phyloP scores from a whole-genome alignment of 768 basidiomycete genomes.

The Coprinopsis marcescibilis region DNA sequence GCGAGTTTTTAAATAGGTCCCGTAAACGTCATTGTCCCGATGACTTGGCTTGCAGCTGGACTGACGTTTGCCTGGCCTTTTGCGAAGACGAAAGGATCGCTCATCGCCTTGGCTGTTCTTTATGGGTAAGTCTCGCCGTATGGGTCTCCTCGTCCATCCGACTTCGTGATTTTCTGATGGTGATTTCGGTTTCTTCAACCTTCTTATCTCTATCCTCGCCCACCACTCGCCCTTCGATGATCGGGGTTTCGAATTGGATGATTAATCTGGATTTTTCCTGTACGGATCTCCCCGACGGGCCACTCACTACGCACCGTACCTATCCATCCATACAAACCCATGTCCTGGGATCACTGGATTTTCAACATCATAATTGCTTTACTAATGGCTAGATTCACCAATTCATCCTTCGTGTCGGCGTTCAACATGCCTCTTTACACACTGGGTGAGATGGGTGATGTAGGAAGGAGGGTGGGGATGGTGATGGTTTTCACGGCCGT shows the following conservation, averaged over 20 bases:
- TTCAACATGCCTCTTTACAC: slow-evolving; percentile 40
- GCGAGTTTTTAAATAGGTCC: slow-evolving; percentile 31
- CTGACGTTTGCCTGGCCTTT: slow-evolving; percentile 62
- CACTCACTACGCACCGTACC: no score
- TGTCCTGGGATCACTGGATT: no score
- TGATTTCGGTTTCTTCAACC: slow-evolving; percentile 3
- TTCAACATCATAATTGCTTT: not conserved
- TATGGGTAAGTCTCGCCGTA: slow-evolving; percentile 53
- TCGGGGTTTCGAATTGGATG: no score
- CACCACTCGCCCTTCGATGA: no score
- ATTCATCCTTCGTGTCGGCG: slow-evolving; percentile 45
- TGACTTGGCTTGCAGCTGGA: slow-evolving; percentile 40
- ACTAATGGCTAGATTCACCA: slow-evolving; percentile 31
- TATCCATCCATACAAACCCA: no score
- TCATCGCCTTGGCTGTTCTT: slow-evolving; percentile 45
- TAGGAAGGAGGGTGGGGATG: slow-evolving; percentile 54
- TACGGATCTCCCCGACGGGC: no score
- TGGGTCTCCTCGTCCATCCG: no score
- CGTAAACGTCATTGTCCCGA: slow-evolving; percentile 53
- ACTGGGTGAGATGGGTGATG: slow-evolving; percentile 47
- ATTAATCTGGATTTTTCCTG: no score
- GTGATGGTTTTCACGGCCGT: slow-evolving; percentile 45
- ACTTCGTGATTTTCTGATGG: no score
- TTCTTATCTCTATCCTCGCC: not conserved
- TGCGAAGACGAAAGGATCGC: slow-evolving; percentile 30